These are phyloP conservation scores for Colletotrichum simmondsii DNA, from an alignment of 2,329 filamentous ascomycete species.

Conservation along the genomic window DNA sequence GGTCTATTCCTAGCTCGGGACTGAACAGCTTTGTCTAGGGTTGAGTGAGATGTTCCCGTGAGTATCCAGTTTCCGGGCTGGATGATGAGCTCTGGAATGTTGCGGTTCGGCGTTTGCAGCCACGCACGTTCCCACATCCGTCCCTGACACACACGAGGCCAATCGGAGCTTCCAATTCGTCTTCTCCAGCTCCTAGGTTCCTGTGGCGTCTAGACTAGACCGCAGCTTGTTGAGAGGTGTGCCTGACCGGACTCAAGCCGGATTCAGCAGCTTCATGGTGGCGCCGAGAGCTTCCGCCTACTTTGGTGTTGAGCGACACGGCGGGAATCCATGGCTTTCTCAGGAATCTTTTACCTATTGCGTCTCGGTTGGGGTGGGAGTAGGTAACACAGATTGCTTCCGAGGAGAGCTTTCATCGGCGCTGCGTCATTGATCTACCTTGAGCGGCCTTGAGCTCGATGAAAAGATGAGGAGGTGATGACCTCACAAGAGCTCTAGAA, in stretches of 20 bases:
- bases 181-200: not conserved
- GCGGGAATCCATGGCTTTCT: not conserved
- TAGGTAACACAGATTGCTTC: not conserved
- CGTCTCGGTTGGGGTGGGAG: not conserved
- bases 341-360: not conserved
- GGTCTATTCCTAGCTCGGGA: not conserved
- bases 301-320: not conserved
- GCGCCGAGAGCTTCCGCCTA: conserved; percentile 13
- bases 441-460: not conserved
- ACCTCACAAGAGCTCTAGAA: not conserved
- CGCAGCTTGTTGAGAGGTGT: not conserved
- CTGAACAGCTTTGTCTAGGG: not conserved
- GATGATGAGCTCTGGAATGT: conserved; percentile 12
- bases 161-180: not conserved
- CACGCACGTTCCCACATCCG: conserved; percentile 13
- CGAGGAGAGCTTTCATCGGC: not conserved
- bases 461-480: not conserved
- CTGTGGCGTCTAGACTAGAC: conserved; percentile 6
- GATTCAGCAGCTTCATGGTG: conserved; percentile 14
- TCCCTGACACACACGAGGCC: conserved; percentile 2
- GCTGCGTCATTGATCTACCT: not conserved
- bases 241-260: conserved; percentile 4
- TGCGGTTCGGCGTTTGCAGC: conserved; percentile 21
- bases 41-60: conserved; percentile 10
- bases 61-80: not conserved